phyloP scores from a whole-genome alignment of 768 basidiomycete species.

The Boletus rufocinnamomeus region DNA sequence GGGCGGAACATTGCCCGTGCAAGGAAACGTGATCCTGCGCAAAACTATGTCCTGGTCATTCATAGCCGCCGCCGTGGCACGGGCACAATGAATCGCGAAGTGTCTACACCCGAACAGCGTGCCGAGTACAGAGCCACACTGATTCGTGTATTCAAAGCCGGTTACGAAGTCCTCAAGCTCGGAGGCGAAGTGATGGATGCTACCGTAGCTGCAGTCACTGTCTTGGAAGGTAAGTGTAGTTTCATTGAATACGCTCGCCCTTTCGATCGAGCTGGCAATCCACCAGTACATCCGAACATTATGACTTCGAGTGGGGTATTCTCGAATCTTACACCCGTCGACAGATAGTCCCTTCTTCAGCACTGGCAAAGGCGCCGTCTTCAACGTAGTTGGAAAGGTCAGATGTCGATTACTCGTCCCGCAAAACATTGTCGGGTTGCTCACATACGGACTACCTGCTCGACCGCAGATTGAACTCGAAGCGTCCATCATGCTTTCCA shows the following conservation, averaged over 20 bases:
- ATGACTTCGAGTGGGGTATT: neutral
- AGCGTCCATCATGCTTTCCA: slow-evolving; percentile 77
- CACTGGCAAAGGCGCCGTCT: slow-evolving; percentile 77
- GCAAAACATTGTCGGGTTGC: neutral
- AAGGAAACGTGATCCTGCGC: slow-evolving; percentile 4
- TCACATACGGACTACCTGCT: neutral
- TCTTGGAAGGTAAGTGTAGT: slow-evolving; percentile 61
- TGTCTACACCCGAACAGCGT: slow-evolving; percentile 62
- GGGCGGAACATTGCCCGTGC: neutral
- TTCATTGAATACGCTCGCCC: neutral
- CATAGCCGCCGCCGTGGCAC: slow-evolving; percentile 89
- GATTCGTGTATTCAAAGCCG: slow-evolving; percentile 54
- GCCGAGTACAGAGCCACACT: slow-evolving; percentile 59
- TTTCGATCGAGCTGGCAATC: neutral
- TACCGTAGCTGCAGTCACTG: slow-evolving; percentile 72
- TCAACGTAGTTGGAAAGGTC: slow-evolving; percentile 79
- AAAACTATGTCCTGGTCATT: slow-evolving; percentile 37
- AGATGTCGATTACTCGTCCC: neutral
- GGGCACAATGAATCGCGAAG: slow-evolving; percentile 60
- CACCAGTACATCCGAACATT: too few species aligned
- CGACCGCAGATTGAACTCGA: slow-evolving; percentile 73
- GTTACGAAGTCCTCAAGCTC: slow-evolving; percentile 59
- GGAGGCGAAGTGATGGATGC: slow-evolving; percentile 86
- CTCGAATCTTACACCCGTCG: neutral
- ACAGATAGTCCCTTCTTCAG: slow-evolving; percentile 80